Base-by-base conservation (phyloP, 2,329 filamentous ascomycete species). In the Apiospora marii region DNA sequence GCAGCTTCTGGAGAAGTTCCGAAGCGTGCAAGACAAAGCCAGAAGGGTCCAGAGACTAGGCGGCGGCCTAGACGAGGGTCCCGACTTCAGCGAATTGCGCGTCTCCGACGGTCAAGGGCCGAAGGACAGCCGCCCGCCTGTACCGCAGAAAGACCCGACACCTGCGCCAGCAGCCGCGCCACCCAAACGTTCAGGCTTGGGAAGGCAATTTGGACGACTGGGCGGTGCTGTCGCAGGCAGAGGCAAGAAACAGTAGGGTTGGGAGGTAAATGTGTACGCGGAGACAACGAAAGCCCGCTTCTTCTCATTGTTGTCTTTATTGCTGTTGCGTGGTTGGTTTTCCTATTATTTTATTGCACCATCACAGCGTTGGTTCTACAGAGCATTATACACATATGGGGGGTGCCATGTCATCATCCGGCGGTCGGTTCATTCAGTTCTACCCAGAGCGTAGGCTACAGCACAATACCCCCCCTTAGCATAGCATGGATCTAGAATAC, bases 1-100 rank as follows among this genome's bases (percentile, higher is more conserved):
- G 3, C 96, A 99, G 77, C 87, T 99, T 48, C 88, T 99, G 6
- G 96, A 99, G 75, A 98, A 98, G 80, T 99, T 99, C 84, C 93
- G 94, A 76, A 90, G 88, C 70, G 96, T 97, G 1, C 96, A 99
- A 80, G 96, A 99, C 77, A 91, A 91, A 73, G 93, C 95, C 7
- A 89, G 95, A 71, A 88, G 94, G 70, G 87, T 90, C 16, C 92
- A 94, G 79, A 86, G 91, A 73, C 82, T 89, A 70, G 88, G 89
- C 19, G 83, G 86, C 6, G 84, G 86, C 22, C 77, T 85, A 46
- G 87, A 90, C 68, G 86, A 87, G 67, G 82, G 84, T 7, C 81
- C 83, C 4, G 81, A 82, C 5, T 81, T 88, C n/a, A 85, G 78
- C 49, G 84, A 83, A 71, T 75, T 82, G 72, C 81, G 83, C 24